Evolutionary conservation across 106 monocot species (phyloP), one percentile per base, ranked within the genome.

Genomic region (Agapanthus africanus): DNA sequence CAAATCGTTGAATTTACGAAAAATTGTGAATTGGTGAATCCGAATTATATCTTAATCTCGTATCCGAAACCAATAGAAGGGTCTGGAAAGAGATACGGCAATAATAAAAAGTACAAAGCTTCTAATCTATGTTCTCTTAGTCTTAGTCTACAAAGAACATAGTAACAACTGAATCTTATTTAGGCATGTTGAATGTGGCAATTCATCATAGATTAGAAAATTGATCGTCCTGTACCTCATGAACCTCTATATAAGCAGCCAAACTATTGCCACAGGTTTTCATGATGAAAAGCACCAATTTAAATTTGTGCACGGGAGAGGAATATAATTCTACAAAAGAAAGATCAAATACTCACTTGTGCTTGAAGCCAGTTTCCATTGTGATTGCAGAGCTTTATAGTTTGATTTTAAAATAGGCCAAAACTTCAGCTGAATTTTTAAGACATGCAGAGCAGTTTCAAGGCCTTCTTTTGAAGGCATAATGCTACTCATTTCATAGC

Each of bases 271-370:
- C n/a, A 5, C 49, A 49, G 18, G 6, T 49, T 49, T 49, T n/a
- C 16, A 49, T 19, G 11, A 15, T 19, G 18, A 49, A 49, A 49
- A 49, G 49, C 49, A 18, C 21, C n/a, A 6, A 49, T 49, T 16
- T 49, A 19, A 15, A 19, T 49, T 15, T 49, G 11, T 16, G 49
- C 49, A 21, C n/a, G 49, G 0, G 18, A 49, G 49, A 49, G 3
- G n/a, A 49, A 49, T 26, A 54, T 4, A 14, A 54, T 54, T 7
- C 25, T 28, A 57, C n/a, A n/a, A n/a, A n/a, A n/a, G n/a, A n/a
- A n/a, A n/a, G n/a, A n/a, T n/a, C n/a, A n/a, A n/a, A n/a, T 21
- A 90, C 86, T 85, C 47, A 90, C 90, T 82, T 41, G 19, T 44
- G 28, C 28, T 40, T 31, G 42, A 42, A 28, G 42, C 41, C 66